Evolutionary conservation across 2,329 filamentous ascomycete genomes (phyloP), one percentile per base, ranked within the genome.

Genomic region (Xylaria sp.): DNA sequence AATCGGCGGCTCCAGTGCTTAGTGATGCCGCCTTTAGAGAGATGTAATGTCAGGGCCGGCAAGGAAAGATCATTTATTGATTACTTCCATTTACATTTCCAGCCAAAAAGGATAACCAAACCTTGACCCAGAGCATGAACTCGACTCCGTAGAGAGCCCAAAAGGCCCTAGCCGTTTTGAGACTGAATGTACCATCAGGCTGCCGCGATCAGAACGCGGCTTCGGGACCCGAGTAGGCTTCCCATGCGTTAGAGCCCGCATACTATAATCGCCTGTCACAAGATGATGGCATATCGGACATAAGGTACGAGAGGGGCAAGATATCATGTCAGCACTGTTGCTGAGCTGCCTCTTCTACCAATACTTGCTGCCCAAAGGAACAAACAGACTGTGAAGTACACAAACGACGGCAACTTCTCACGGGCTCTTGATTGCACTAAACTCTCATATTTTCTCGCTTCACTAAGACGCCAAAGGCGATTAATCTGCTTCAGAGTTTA

Each of bases 151-250:
- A 43, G 13, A 43, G 21, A 33, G 9, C 15, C 5, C 11, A 3
- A 17, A 17, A 5, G 17, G 17, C 27, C 33, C 13, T 56, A 49
- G 27, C 35, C 25, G 23, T 15, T 49, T 33, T n/a, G 17, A 25
- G 25, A 41, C 25, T 41, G 8, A 23, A 15, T 41, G 13, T 23
- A 23, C 19, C 3, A 33, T 25, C 13, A 11, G 23, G 17, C 25
- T 41, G 9, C 13, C 35, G 33, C 41, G 38, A n/a, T 13, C 10
- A 21, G 7, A 48, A 57, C 54, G 33, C 35, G 54, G 54, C 35
- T 17, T 27, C 54, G 54, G 47, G 54, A 57, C 54, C 54, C 44
- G 54, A 49, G 54, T 57, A 23, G 17, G 31, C 13, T 25, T 33
- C 35, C 41, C 17, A 31, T 23, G 5, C 17, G 15, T 13, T 23